Conservation (phyloP, 345 rosid species). For the Lenwebbia sp. region DNA sequence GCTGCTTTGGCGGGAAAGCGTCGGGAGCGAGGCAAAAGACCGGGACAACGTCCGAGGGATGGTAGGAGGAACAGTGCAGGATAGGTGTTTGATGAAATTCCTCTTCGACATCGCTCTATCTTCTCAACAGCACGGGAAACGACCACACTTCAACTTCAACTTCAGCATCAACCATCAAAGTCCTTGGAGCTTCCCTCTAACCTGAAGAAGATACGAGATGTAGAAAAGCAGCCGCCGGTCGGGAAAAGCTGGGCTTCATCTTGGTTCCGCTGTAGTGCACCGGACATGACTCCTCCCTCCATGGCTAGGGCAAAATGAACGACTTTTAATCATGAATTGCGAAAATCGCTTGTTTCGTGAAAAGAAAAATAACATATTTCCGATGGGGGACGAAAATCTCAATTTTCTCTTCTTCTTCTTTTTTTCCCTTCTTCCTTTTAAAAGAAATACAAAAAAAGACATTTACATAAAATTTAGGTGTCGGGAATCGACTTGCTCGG, state of each 20-base stretch:
- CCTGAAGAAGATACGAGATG: not conserved
- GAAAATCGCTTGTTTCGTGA: too few species aligned
- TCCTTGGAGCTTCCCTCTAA: too few species aligned
- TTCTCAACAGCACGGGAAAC: not conserved
- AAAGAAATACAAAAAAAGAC: not conserved
- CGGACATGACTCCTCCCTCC: too few species aligned
- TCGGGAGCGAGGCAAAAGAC: conserved; percentile 23
- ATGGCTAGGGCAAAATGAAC: too few species aligned
- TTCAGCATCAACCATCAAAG: not conserved
- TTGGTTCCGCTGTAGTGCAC: too few species aligned
- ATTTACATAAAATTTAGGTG: not conserved
- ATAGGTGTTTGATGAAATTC: conserved; percentile 44
- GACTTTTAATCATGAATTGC: too few species aligned
- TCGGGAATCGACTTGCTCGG: not conserved
- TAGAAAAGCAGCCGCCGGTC: not conserved
- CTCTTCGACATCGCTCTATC: conserved; percentile 27
- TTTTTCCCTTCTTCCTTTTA: not conserved
- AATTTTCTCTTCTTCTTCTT: rapidly evolving
- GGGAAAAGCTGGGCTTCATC: not conserved
- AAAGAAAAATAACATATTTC: too few species aligned
- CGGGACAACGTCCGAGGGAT: conserved; percentile 1
- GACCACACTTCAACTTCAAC: not conserved
- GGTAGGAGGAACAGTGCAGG: not conserved
- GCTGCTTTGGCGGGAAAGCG: not conserved
- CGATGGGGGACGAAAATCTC: too few species aligned